Conservation (phyloP, 73 alveolate genomes). For the Urostyla sp. region DNA sequence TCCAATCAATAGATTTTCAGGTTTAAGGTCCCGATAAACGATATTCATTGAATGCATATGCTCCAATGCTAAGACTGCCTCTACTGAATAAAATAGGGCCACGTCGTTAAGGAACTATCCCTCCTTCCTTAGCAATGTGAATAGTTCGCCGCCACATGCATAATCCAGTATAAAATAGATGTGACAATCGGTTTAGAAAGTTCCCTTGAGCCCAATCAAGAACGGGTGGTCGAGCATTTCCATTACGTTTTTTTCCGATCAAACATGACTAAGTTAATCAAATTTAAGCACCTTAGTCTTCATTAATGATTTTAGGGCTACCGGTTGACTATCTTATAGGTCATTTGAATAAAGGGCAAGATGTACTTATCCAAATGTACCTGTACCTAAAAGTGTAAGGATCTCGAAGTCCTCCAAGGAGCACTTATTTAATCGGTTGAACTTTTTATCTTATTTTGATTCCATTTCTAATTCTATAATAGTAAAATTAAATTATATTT, state of each 20-base stretch:
- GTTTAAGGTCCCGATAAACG: slow-evolving; percentile 83
- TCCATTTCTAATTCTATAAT: no score
- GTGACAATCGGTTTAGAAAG: slow-evolving; percentile 52
- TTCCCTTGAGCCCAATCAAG: no score
- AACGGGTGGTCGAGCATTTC: slow-evolving; percentile 70
- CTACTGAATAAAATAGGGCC: slow-evolving; percentile 61
- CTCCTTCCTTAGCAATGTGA: slow-evolving; percentile 60
- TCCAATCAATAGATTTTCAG: slow-evolving; percentile 82
- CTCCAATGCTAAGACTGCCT: slow-evolving; percentile 71
- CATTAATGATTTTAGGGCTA: slow-evolving; percentile 59
- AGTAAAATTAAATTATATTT: no score
- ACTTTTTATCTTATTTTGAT: no score
- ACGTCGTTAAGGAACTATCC: slow-evolving; percentile 51
- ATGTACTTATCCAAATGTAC: slow-evolving; percentile 42
- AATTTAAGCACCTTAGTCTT: slow-evolving; percentile 52
- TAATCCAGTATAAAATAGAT: slow-evolving; percentile 75
- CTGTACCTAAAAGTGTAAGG: slow-evolving; percentile 19
- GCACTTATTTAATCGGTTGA: no score
- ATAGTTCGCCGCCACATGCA: slow-evolving; percentile 82
- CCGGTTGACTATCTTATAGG: no score
- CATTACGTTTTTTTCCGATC: slow-evolving; percentile 59
- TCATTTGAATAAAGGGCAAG: slow-evolving; percentile 40
- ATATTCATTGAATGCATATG: slow-evolving; percentile 70
- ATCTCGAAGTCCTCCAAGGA: background rate
- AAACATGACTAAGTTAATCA: slow-evolving; percentile 63